A percentile compares a stretch with the other conserved stretches of the same genome.
Evolutionary conservation across 176 grass and related monocot species (phyloP).

Genomic region (Tuctoria greenei): DNA sequence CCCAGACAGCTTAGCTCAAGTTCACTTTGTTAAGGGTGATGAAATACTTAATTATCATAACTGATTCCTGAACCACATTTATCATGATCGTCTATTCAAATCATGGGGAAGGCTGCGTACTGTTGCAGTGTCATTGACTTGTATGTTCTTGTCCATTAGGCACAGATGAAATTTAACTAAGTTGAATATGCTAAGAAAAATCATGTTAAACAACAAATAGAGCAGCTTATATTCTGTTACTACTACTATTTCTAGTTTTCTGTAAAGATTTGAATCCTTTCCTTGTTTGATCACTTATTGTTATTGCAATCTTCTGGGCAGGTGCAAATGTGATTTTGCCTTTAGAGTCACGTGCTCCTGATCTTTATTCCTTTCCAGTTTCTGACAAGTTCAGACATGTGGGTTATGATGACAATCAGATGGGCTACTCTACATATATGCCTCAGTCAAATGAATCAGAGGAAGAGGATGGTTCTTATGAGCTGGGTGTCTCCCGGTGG

Average conservation of each 20-base stretch:
- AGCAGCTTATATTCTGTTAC: slow-evolving; percentile 18
- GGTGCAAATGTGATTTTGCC: slow-evolving; percentile 57
- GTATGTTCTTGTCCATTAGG: too few relatives aligned
- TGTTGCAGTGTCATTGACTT: background rate
- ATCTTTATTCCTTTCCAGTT: slow-evolving; percentile 47
- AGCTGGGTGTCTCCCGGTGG: slow-evolving; percentile 79
- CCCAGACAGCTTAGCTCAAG: background rate
- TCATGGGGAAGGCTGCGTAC: background rate
- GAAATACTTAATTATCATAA: slow-evolving; percentile 19
- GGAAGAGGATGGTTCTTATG: slow-evolving; percentile 64
- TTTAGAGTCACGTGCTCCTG: slow-evolving; percentile 33
- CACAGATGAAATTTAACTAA: background rate
- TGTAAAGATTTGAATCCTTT: slow-evolving; percentile 9
- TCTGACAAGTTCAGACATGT: slow-evolving; percentile 60
- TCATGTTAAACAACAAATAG: background rate
- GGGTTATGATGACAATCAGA: slow-evolving; percentile 44
- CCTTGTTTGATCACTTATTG: slow-evolving; percentile 32
- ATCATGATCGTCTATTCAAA: slow-evolving; percentile 22
- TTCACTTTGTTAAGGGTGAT: background rate
- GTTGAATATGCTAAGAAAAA: slow-evolving; percentile 7
- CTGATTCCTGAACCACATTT: slow-evolving; percentile 9
- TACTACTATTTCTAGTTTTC: slow-evolving; percentile 23
- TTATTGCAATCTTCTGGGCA: slow-evolving; percentile 50
- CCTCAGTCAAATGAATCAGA: slow-evolving; percentile 53
- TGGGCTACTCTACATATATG: slow-evolving; percentile 42